phyloP scores from a whole-genome alignment of 2,329 filamentous ascomycete species.

The Monilinia aucupariae region DNA sequence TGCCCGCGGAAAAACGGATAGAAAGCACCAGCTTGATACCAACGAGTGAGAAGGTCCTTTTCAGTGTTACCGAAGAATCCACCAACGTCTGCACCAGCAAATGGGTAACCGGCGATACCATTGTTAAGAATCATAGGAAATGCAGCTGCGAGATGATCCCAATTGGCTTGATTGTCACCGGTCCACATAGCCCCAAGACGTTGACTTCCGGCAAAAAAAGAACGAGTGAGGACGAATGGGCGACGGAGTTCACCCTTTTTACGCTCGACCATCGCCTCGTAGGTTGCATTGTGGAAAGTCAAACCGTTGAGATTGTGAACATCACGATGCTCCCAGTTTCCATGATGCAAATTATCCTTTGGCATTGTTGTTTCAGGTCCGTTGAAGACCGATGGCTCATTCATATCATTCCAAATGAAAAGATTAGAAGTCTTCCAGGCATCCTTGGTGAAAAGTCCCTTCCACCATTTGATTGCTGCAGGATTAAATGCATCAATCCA shows the following conservation, averaged over 20 bases:
- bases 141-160: conserved; percentile 83
- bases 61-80: conserved; percentile 97
- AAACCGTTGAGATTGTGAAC: conserved; percentile 93
- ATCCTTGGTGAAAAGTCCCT: conserved; percentile 77
- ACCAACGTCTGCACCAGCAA: conserved; percentile 90
- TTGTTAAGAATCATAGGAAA: conserved; percentile 92
- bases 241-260: conserved; percentile 80
- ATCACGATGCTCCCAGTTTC: conserved; percentile 93
- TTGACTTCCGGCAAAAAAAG: conserved; percentile 89
- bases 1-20: conserved; percentile 98
- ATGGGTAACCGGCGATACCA: conserved; percentile 88
- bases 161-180: conserved; percentile 90
- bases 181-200: conserved; percentile 96
- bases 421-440: conserved; percentile 87
- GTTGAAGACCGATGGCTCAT: conserved; percentile 98
- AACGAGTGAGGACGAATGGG: conserved; percentile 87
- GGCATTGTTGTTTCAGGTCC: conserved; percentile 98
- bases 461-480: conserved; percentile 89
- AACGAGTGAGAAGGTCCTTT: conserved; percentile 83
- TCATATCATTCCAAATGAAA: conserved; percentile 99
- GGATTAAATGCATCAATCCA: conserved; percentile 97
- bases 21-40: conserved; percentile 95
- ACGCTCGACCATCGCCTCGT: conserved; percentile 73
- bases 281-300: conserved; percentile 93
- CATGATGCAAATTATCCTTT: conserved; percentile 91